Base-by-base conservation (phyloP, 768 basidiomycete genomes). In the Hericium coralloides region DNA sequence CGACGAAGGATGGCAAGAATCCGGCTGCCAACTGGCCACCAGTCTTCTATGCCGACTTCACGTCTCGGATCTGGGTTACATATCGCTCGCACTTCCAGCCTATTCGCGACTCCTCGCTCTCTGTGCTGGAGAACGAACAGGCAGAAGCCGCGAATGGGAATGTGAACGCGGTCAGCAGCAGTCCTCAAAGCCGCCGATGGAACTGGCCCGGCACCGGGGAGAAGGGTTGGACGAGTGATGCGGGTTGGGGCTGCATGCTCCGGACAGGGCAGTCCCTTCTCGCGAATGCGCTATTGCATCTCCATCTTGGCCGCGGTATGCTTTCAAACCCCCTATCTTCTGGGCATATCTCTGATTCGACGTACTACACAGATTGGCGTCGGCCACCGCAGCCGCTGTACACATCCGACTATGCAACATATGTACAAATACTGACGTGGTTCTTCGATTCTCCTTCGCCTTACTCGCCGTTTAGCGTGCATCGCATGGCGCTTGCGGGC, bases 181-280 rank as follows among this genome's bases (percentile, higher is more conserved):
- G 73, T 62, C 79, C 77, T 49, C 76, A 76, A 18, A 65, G 70
- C 8, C 76, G 74, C 67, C 72, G 80, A 39, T 86, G 89, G 80
- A 79, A 80, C 45, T 86, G 87, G 82, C 74, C 76, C 14, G 76
- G 70, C 12, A 66, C 79, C 0, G 82, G 82, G 1, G 86, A 89
- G 69, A 87, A 85, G 65, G 89, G 87, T 0, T 87, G 93, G 81
- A 86, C 87, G 15, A 86, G 80, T 60, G 92, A 95, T 70, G 75
- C 87, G 0, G 92, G 92, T 0, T 94, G 92, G 92, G 92, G 92
- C 0, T 95, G 92, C 66, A 95, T 95, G 92, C 68, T 95, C 41
- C 72, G 92, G 25, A 95, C 92, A 0, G 92, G 91, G 1, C 92
- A 95, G 69, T 85, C 85, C 56, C 64, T 95, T 58, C 73, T 95